Base-by-base conservation (phyloP, 495 filamentous ascomycete species). In the Xylaria bambusicola region DNA sequence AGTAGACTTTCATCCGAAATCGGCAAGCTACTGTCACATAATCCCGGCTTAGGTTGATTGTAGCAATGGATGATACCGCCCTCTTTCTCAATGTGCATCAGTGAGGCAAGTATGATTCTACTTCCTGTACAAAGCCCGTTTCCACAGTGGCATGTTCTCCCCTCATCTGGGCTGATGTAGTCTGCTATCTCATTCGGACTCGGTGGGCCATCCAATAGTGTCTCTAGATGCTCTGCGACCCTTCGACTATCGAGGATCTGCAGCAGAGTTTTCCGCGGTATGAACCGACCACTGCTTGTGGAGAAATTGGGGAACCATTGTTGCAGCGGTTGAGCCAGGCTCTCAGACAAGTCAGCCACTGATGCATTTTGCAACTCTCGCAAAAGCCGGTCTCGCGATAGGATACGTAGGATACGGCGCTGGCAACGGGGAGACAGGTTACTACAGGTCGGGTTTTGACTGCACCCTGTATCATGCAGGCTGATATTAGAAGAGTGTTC, bases 71-170 rank as follows among this genome's bases (percentile, higher is more conserved):
- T 21, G 21, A 48, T 31, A 18, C 20, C 15, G 26, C 17, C 26
- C 29, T 52, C 49, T 27, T 15, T 52, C 8, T 18, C 49, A 15
- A 52, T 52, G 21, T 18, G 31, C 27, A 52, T n/a, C 31, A 40
- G 20, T 6, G 15, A 35, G 6, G 49, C 49, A 40, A 52, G 17
- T 7, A 52, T 36, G 9, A 52, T 38, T 40, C 49, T 17, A 17
- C 23, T 36, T 40, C 49, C 49, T 15, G 49, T 52, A 10, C 49
- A 51, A 21, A 52, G 17, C 17, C 20, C 18, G 9, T 26, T 31
- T 24, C 27, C 13, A 20, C 49, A 52, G n/a, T 52, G 49, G 31
- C 49, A 52, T 9, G n/a, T 17, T 31, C 23, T n/a, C 6, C 24
- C 48, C 18, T 51, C 15, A 1, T 12, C 48, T 18, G 48, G 48